These are phyloP conservation scores for Spatholobus suberectus DNA, from an alignment of 306 rosid genomes.

Conservation along the genomic window DNA sequence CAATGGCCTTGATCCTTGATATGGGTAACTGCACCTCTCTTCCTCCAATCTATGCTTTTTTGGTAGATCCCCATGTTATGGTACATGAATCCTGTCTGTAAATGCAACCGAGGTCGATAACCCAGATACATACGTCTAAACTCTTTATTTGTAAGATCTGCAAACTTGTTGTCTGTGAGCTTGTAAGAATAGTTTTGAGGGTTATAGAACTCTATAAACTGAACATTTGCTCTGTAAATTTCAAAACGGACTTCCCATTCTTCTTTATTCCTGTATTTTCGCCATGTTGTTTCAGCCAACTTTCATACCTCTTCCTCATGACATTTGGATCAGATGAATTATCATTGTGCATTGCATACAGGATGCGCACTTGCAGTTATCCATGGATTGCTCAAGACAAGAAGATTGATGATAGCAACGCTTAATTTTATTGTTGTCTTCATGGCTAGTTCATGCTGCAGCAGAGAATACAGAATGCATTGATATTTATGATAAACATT, in stretches of 20 bases:
- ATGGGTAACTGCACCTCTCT: slow-evolving; percentile 62
- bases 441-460: slow-evolving; percentile 46
- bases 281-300: slow-evolving; percentile 52
- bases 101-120: neutral
- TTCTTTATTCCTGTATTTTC: slow-evolving; percentile 45
- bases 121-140: slow-evolving; percentile 55
- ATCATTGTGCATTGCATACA: slow-evolving; percentile 15
- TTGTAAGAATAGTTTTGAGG: slow-evolving; percentile 63
- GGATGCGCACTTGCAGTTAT: slow-evolving; percentile 44
- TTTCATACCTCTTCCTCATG: slow-evolving; percentile 59
- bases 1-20: slow-evolving; percentile 79
- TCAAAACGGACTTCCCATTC: slow-evolving; percentile 61
- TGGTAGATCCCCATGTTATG: slow-evolving; percentile 41
- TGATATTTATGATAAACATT: slow-evolving; percentile 18
- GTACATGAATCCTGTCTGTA: slow-evolving; percentile 43
- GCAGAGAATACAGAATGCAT: slow-evolving; percentile 5
- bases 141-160: slow-evolving; percentile 72
- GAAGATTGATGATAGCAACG: slow-evolving; percentile 41
- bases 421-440: slow-evolving; percentile 36
- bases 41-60: slow-evolving; percentile 73
- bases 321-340: slow-evolving; percentile 16
- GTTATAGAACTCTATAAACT: slow-evolving; percentile 58
- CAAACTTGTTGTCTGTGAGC: slow-evolving; percentile 68
- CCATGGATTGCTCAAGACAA: slow-evolving; percentile 47
- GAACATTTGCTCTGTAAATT: slow-evolving; percentile 61